Evolutionary conservation across 495 filamentous ascomycete species (phyloP).

Genomic region (Recurvomyces mirabilis): DNA sequence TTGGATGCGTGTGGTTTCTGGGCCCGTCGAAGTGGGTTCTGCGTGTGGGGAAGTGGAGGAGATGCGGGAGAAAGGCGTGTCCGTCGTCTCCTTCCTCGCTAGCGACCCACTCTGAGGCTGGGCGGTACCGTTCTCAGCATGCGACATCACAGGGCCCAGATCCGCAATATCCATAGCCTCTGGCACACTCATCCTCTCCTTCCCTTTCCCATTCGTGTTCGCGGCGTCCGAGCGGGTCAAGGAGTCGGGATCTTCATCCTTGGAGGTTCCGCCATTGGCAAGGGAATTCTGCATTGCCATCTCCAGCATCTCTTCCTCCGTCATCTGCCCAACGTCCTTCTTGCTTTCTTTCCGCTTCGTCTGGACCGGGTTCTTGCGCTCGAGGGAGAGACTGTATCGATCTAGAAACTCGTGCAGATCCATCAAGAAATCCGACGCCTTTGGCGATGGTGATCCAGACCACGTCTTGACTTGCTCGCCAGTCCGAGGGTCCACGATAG

Average conservation of each 20-base stretch:
- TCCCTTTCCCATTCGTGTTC: slow-evolving; percentile 42
- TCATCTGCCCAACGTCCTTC: slow-evolving; percentile 74
- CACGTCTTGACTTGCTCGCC: slow-evolving; percentile 96
- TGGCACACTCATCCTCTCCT: slow-evolving; percentile 37
- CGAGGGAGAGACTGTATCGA: slow-evolving; percentile 75
- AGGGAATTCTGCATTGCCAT: slow-evolving; percentile 85
- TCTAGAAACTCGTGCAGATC: slow-evolving; percentile 92
- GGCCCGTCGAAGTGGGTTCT: slow-evolving; percentile 58
- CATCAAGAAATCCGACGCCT: slow-evolving; percentile 70
- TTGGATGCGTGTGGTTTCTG: slow-evolving; percentile 76
- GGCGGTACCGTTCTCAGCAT: slow-evolving; percentile 5
- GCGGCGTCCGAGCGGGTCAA: slow-evolving; percentile 52
- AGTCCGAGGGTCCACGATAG: slow-evolving; percentile 88
- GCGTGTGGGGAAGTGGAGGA: slow-evolving; percentile 57
- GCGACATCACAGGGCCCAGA: slow-evolving; percentile 8
- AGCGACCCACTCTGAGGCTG: neutral
- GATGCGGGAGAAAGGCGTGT: slow-evolving; percentile 56
- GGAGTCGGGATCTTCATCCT: slow-evolving; percentile 67
- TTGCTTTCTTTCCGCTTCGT: slow-evolving; percentile 64
- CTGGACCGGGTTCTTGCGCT: slow-evolving; percentile 85
- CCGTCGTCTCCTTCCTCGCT: slow-evolving; percentile 10
- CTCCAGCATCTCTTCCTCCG: slow-evolving; percentile 92
- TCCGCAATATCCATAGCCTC: slow-evolving; percentile 28
- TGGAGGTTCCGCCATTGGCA: slow-evolving; percentile 30
- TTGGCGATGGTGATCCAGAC: slow-evolving; percentile 71